These are phyloP conservation scores for Echinochloa phyllopogon DNA, from an alignment of 176 grass and related monocot genomes.

Conservation along the genomic window DNA sequence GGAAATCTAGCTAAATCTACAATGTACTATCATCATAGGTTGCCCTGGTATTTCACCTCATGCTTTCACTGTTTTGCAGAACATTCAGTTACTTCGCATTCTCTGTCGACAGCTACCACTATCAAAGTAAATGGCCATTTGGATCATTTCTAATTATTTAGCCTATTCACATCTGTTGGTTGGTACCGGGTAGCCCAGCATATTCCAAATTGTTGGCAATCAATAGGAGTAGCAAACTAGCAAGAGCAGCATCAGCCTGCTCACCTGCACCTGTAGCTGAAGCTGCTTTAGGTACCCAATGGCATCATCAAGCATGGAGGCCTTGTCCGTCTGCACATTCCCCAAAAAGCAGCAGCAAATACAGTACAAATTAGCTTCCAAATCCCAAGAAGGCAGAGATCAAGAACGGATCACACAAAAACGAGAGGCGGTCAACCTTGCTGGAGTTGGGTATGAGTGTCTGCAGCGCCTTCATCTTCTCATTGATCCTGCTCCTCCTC, in stretches of 20 bases:
- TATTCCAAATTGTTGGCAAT: neutral
- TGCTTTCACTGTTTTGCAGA: neutral
- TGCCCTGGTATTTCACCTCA: neutral
- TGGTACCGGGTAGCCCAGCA: neutral
- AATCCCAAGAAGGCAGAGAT: neutral
- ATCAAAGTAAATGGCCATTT: neutral
- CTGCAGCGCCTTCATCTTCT: slow-evolving; percentile 98
- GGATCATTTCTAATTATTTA: neutral
- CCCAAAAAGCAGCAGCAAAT: too few species aligned
- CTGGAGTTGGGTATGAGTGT: slow-evolving; percentile 90
- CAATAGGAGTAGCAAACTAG: neutral
- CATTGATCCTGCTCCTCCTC: slow-evolving; percentile 93
- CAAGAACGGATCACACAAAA: neutral
- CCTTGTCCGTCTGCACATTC: slow-evolving; percentile 76
- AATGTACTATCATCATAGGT: neutral
- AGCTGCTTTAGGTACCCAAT: slow-evolving; percentile 98
- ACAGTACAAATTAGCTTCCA: neutral
- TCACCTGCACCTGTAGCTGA: slow-evolving; percentile 92
- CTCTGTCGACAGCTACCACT: neutral
- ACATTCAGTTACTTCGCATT: neutral
- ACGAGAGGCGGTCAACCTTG: slow-evolving; percentile 50
- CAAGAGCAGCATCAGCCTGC: neutral
- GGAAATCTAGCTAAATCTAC: neutral
- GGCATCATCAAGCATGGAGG: slow-evolving; percentile 96
- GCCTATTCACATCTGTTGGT: neutral